Percentiles rank a stretch among this genome's conserved stretches.
Conservation (phyloP, 164 flowering plant species). For the Chimonanthus praecox region DNA sequence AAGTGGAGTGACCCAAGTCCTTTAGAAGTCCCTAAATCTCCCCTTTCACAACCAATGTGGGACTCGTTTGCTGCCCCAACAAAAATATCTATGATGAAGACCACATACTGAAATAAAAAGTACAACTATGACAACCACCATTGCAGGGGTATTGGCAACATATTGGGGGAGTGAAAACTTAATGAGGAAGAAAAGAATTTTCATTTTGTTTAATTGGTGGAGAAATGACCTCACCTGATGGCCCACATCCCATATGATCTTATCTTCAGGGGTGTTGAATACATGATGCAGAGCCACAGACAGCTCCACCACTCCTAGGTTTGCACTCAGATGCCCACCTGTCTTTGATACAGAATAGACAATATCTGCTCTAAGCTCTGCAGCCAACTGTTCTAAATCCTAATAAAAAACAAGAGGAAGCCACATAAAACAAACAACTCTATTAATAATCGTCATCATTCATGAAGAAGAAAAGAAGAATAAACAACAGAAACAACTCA, state of each 20-base stretch:
- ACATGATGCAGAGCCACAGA: slow-evolving; percentile 88
- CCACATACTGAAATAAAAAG: too few relatives aligned
- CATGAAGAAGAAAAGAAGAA: neutral
- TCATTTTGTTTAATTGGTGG: neutral
- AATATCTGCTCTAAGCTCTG: slow-evolving; percentile 81
- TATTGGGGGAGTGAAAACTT: neutral
- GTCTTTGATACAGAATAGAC: slow-evolving; percentile 60
- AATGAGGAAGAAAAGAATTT: neutral
- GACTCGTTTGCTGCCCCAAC: too few relatives aligned
- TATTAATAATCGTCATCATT: neutral
- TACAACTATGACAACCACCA: neutral
- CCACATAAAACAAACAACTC: neutral
- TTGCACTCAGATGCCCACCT: slow-evolving; percentile 88
- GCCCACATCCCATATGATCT: slow-evolving; percentile 95
- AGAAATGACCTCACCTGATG: slow-evolving; percentile 59
- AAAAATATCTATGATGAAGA: neutral
- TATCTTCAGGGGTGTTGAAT: slow-evolving; percentile 80
- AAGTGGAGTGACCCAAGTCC: too few relatives aligned
- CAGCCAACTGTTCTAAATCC: slow-evolving; percentile 80
- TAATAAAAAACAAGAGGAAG: slow-evolving; percentile 14
- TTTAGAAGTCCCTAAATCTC: too few relatives aligned
- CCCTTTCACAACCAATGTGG: too few relatives aligned
- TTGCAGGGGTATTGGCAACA: neutral
- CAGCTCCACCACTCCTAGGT: slow-evolving; percentile 84
- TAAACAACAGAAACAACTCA: neutral